phyloP scores from a whole-genome alignment of 257 asterid species.

The Solanum chaucha region DNA sequence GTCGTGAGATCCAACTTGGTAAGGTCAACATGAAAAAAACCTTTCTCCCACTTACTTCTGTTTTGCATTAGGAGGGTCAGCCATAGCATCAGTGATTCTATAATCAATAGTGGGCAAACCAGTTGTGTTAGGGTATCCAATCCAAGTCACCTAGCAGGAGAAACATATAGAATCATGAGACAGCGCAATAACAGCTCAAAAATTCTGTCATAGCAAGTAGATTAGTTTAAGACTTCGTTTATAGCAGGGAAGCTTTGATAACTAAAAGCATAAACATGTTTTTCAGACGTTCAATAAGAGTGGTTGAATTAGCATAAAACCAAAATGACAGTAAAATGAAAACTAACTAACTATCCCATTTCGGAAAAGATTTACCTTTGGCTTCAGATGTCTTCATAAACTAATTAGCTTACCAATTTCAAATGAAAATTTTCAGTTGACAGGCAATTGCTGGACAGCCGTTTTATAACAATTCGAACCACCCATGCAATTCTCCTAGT shows the following conservation, averaged over 20 bases:
- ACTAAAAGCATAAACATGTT: background rate
- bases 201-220: background rate
- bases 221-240: background rate
- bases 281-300: background rate
- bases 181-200: background rate
- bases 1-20: background rate
- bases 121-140: constrained; percentile 98
- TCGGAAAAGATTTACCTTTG: background rate
- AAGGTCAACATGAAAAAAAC: background rate
- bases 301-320: background rate
- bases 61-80: constrained; percentile 72
- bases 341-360: background rate
- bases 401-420: background rate
- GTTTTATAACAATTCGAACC: background rate
- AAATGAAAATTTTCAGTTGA: background rate
- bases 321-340: background rate
- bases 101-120: constrained; percentile 95
- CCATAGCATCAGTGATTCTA: constrained; percentile 85
- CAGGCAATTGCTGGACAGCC: background rate
- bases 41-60: constrained; percentile 45
- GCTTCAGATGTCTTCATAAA: background rate
- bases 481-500: background rate
- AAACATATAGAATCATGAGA: constrained; percentile 2
- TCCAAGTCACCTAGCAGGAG: constrained; percentile 84
- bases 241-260: background rate